Percentiles rank a stretch among this genome's conserved stretches.
Conservation (phyloP, 139 green algal genomes). For the Ettlia oleoabundans region DNA sequence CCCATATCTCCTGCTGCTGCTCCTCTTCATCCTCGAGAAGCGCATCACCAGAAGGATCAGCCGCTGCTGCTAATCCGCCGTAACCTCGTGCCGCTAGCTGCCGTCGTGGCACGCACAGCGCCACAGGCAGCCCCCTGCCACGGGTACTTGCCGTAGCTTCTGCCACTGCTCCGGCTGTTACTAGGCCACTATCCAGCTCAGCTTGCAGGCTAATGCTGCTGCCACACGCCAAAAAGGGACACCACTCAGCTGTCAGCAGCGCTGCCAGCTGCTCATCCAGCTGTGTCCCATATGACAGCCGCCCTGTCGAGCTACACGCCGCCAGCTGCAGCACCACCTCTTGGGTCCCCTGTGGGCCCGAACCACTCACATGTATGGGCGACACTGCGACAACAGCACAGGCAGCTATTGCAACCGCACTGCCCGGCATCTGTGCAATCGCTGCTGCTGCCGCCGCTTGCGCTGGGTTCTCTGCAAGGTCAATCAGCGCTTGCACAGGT, state of each 20-base stretch:
- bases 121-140: slow-evolving; percentile 10
- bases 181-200: slow-evolving; percentile 12
- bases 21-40: slow-evolving; percentile 7
- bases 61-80: not conserved
- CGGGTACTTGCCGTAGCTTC: not conserved
- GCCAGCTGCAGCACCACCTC: not conserved
- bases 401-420: not conserved
- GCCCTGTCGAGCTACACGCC: not conserved
- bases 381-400: not conserved
- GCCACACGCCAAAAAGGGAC: not conserved
- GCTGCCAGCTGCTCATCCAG: slow-evolving; percentile 1
- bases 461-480: no score
- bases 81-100: not conserved
- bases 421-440: not conserved
- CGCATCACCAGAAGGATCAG: not conserved
- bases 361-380: not conserved
- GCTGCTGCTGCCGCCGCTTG: not conserved
- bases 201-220: slow-evolving; percentile 7
- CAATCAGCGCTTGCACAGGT: slow-evolving; percentile 1
- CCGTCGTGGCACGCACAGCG: not conserved
- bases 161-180: slow-evolving; percentile 4
- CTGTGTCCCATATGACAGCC: not conserved
- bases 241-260: slow-evolving; percentile 11
- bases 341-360: no score
- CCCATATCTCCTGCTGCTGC: not conserved